Conservation (phyloP, 768 basidiomycete species). For the Calocera viscosa region DNA sequence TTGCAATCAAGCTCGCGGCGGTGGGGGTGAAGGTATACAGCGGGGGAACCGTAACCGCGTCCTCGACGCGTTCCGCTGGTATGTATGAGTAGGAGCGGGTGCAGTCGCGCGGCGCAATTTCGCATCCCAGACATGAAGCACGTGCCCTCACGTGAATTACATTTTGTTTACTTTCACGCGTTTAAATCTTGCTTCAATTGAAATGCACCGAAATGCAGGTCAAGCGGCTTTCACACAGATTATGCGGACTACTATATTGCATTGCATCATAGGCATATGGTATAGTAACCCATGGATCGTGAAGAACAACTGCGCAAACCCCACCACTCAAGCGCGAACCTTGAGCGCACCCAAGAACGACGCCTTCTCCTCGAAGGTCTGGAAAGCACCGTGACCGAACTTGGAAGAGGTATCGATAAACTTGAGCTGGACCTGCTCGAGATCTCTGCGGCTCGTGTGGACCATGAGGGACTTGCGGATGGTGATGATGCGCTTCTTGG, state of each 20-base stretch:
- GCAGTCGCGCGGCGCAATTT: constrained; percentile 8
- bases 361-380: constrained; percentile 91
- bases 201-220: not conserved
- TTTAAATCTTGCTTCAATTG: not conserved
- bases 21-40: not conserved
- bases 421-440: constrained; percentile 96
- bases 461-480: constrained; percentile 95
- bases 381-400: constrained; percentile 95
- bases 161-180: constrained; percentile 2
- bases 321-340: constrained; percentile 46
- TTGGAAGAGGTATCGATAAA: constrained; percentile 98
- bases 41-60: not conserved
- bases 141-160: not conserved
- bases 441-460: constrained; percentile 87
- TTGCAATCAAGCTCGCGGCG: not conserved
- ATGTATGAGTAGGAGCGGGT: not conserved
- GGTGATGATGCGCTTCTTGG: constrained; percentile 95
- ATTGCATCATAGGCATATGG: constrained; percentile 6
- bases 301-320: constrained; percentile 24
- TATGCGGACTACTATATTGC: not conserved
- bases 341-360: constrained; percentile 91
- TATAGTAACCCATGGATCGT: not conserved
- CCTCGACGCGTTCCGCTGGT: not conserved
- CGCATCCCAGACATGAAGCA: constrained; percentile 2
- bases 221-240: not conserved